Conservation (phyloP, 108 stramenopile genomes). For the Cylindrotheca fusiformis region DNA sequence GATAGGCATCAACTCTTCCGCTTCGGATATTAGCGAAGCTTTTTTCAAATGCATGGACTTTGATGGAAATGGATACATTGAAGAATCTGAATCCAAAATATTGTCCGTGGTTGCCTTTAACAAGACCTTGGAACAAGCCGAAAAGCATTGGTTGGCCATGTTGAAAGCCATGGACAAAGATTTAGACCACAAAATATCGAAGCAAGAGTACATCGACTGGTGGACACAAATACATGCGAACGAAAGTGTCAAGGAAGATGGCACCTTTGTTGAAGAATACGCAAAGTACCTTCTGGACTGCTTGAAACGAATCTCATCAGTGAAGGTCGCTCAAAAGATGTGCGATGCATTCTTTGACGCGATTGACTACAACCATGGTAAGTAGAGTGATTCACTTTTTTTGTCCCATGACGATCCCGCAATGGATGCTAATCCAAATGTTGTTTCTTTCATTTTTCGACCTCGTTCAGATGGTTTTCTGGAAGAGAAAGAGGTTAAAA, state of each 20-base stretch:
- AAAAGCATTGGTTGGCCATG: slow-evolving; percentile 3
- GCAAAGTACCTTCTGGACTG: slow-evolving; percentile 6
- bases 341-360: slow-evolving; percentile 18
- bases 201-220: slow-evolving; percentile 13
- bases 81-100: slow-evolving; percentile 10
- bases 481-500: slow-evolving; percentile 9
- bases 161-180: slow-evolving; percentile 4
- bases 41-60: slow-evolving; percentile 16
- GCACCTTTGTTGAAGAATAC: slow-evolving; percentile 1
- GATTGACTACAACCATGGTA: slow-evolving; percentile 11
- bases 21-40: slow-evolving; percentile 4
- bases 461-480: slow-evolving; percentile 4
- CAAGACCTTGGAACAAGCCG: not conserved
- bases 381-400: not conserved
- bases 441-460: not conserved
- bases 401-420: not conserved
- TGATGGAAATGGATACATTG: slow-evolving; percentile 14
- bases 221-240: slow-evolving; percentile 1
- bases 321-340: slow-evolving; percentile 8
- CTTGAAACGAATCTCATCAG: slow-evolving; percentile 11
- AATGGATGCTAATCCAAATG: no score
- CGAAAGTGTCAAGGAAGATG: not conserved
- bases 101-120: slow-evolving; percentile 9
- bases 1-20: slow-evolving; percentile 2
- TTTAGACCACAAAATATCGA: slow-evolving; percentile 1